phyloP scores from a whole-genome alignment of 202 grass and related monocot genomes.

The Saccharum hybrid region DNA sequence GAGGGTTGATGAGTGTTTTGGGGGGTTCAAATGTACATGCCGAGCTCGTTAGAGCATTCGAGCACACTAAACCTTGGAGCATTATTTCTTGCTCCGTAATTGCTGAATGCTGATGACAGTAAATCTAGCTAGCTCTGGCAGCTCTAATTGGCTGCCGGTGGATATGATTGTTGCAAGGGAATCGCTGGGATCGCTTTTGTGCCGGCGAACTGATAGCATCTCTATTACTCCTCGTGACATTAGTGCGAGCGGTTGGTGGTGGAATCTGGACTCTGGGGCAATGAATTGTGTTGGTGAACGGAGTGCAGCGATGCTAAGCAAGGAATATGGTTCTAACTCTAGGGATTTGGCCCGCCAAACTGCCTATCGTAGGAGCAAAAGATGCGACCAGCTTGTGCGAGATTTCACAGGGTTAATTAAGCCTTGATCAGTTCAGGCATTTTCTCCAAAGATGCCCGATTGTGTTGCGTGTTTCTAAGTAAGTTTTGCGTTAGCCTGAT shows the following conservation, averaged over 20 bases:
- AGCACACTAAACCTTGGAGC: background rate
- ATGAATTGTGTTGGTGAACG: background rate
- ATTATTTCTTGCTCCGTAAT: background rate
- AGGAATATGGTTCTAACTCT: slow-evolving; percentile 58
- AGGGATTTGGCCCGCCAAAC: slow-evolving; percentile 32
- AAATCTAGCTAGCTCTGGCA: background rate
- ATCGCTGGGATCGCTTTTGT: background rate
- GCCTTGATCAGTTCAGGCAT: background rate
- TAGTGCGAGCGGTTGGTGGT: background rate
- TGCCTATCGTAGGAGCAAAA: slow-evolving; percentile 2
- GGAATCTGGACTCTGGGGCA: slow-evolving; percentile 27
- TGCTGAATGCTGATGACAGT: background rate
- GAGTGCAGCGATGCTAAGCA: slow-evolving; percentile 37
- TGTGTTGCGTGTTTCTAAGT: background rate
- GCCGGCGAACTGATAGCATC: background rate
- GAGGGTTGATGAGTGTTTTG: background rate
- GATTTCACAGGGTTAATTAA: background rate
- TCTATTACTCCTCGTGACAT: background rate
- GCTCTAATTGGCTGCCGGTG: background rate
- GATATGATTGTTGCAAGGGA: background rate
- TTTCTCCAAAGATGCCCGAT: background rate
- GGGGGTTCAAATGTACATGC: background rate
- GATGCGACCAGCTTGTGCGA: background rate
- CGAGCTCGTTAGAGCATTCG: background rate
- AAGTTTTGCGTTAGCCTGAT: background rate